A percentile compares a stretch with the other conserved stretches of the same genome.
Evolutionary conservation across 1,139 yeast genomes (phyloP).

Genomic region (Candida pseudocylindracea): DNA sequence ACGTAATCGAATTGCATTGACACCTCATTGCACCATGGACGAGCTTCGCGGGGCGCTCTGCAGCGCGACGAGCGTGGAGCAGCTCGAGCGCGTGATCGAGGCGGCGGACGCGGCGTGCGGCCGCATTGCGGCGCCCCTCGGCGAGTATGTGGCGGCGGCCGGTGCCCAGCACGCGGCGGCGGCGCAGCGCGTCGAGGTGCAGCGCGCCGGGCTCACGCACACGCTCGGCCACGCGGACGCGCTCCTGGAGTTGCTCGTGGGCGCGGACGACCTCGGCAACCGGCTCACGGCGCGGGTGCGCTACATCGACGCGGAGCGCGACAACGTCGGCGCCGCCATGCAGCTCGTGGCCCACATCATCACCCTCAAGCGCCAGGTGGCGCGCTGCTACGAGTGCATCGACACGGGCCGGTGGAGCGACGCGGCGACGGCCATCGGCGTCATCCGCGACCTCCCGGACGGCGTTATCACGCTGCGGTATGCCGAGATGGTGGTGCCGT

Average conservation of each 20-base stretch:
- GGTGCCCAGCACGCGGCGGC: no score
- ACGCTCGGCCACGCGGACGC: no score
- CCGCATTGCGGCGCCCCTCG: no score
- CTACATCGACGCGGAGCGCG: slow-evolving; percentile 47
- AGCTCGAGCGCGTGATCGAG: no score
- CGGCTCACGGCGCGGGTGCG: slow-evolving; percentile 49
- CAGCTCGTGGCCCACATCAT: slow-evolving; percentile 46
- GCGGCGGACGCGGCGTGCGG: no score
- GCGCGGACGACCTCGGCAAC: slow-evolving; percentile 45
- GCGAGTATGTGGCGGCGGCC: no score
- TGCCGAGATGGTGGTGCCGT: slow-evolving; percentile 74
- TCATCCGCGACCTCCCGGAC: slow-evolving; percentile 30
- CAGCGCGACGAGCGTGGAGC: no score
- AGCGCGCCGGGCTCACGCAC: no score
- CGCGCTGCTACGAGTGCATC: slow-evolving; percentile 48
- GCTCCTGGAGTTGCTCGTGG: slow-evolving; percentile 25
- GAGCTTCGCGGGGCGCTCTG: no score
- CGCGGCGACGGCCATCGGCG: slow-evolving; percentile 43
- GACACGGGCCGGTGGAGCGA: slow-evolving; percentile 45
- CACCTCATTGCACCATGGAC: no score
- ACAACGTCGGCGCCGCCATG: slow-evolving; percentile 40
- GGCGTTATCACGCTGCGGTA: slow-evolving; percentile 22
- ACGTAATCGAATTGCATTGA: no score
- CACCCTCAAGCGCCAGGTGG: slow-evolving; percentile 35
- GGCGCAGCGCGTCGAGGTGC: no score